phyloP scores from a whole-genome alignment of 2,329 filamentous ascomycete species.

The Penicillium carneum region DNA sequence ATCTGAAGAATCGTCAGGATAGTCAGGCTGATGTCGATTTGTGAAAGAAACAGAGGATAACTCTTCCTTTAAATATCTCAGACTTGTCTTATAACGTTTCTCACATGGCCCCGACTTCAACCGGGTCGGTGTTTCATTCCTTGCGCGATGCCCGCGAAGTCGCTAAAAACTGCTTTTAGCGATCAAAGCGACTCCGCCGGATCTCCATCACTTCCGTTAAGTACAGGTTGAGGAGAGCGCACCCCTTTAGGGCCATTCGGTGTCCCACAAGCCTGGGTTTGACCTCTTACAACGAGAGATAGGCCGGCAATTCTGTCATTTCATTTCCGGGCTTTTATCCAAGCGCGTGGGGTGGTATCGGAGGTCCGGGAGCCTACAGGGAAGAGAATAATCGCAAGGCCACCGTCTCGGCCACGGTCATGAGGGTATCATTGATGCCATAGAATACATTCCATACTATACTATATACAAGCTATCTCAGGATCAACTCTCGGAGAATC shows the following conservation, averaged over 20 bases:
- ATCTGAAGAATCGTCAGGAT: neutral
- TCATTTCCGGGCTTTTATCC: constrained; percentile 8
- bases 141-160: constrained; percentile 31
- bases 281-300: constrained; percentile 22
- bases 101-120: constrained; percentile 17
- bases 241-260: constrained; percentile 37
- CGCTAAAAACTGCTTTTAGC: constrained; percentile 59
- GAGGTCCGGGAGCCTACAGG: neutral
- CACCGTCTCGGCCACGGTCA: neutral
- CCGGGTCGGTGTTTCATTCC: constrained; percentile 24
- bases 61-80: constrained; percentile 6
- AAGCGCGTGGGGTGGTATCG: neutral
- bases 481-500: constrained; percentile 60
- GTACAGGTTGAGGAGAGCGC: constrained; percentile 57
- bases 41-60: neutral
- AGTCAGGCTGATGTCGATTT: neutral
- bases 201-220: constrained; percentile 53
- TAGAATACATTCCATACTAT: constrained; percentile 23
- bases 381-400: neutral
- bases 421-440: constrained; percentile 37
- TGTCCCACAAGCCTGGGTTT: constrained; percentile 37
- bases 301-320: constrained; percentile 23
- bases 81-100: constrained; percentile 18
- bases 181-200: constrained; percentile 42
- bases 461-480: constrained; percentile 28